phyloP scores from a whole-genome alignment of 345 rosid species.

The Adansonia digitata region DNA sequence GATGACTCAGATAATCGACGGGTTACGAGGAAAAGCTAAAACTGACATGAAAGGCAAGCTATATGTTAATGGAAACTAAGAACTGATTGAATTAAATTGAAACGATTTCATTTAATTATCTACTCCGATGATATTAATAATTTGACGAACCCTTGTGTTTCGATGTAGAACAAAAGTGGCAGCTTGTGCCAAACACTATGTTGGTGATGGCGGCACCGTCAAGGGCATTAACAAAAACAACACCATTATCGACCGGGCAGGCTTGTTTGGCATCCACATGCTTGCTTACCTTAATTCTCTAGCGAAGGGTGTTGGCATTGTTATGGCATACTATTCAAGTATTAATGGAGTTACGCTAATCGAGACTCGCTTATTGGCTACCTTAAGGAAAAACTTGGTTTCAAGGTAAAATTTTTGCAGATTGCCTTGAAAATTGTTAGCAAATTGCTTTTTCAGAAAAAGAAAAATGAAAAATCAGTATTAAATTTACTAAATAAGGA shows the following conservation, averaged over 20 bases:
- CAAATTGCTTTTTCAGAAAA: too few relatives aligned
- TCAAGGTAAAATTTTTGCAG: slow-evolving; percentile 18
- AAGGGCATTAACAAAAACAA: slow-evolving; percentile 33
- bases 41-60: slow-evolving; percentile 24
- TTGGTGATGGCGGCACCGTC: slow-evolving; percentile 34
- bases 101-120: too few relatives aligned
- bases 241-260: slow-evolving; percentile 15
- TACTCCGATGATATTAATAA: background rate
- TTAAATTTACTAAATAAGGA: background rate
- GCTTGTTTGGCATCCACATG: slow-evolving; percentile 28
- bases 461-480: too few relatives aligned
- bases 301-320: slow-evolving; percentile 23
- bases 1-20: slow-evolving; percentile 29
- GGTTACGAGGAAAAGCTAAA: slow-evolving; percentile 29
- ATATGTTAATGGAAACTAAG: slow-evolving; percentile 29
- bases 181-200: slow-evolving; percentile 36
- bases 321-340: slow-evolving; percentile 45
- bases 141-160: background rate
- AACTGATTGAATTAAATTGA: background rate
- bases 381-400: slow-evolving; percentile 31
- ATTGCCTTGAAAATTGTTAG: background rate
- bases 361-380: slow-evolving; percentile 23
- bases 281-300: slow-evolving; percentile 28
- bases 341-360: slow-evolving; percentile 33
- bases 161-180: slow-evolving; percentile 29